Conservation (phyloP, 169 alveolate species). For the Plasmodium adleri region DNA sequence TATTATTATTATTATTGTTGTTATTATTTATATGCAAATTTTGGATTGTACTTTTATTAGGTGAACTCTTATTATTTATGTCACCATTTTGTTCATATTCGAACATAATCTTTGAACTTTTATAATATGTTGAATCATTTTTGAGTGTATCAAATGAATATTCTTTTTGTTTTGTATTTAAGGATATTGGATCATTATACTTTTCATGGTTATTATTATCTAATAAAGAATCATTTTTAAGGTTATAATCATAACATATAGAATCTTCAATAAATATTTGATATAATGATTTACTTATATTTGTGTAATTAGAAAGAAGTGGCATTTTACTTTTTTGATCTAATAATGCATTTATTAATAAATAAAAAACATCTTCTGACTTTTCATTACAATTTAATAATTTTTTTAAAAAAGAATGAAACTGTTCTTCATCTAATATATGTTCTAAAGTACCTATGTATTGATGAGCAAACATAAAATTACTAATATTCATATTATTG, state of each 20-base stretch:
- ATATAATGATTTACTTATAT: slow-evolving; percentile 40
- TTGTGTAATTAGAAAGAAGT: slow-evolving; percentile 34
- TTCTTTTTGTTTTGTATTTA: slow-evolving; percentile 23
- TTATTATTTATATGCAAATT: background rate
- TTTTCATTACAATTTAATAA: slow-evolving; percentile 46
- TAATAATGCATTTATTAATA: slow-evolving; percentile 19
- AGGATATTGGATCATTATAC: background rate
- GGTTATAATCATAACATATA: slow-evolving; percentile 3
- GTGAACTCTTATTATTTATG: too few relatives aligned
- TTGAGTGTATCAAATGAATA: background rate
- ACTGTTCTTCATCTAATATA: slow-evolving; percentile 52
- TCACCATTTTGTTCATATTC: too few relatives aligned
- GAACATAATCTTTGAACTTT: too few relatives aligned
- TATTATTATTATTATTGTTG: background rate
- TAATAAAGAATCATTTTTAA: background rate
- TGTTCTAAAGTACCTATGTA: slow-evolving; percentile 22
- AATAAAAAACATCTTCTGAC: slow-evolving; percentile 55
- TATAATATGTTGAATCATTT: too few relatives aligned
- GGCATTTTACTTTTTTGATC: slow-evolving; percentile 13
- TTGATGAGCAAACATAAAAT: background rate
- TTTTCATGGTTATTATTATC: background rate
- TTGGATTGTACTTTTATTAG: too few relatives aligned
- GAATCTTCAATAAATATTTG: slow-evolving; percentile 30
- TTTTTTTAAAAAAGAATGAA: slow-evolving; percentile 27
- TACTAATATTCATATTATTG: background rate